These are phyloP conservation scores for Boeremia lycopersici DNA, from an alignment of 2,329 filamentous ascomycete genomes.

Conservation along the genomic window DNA sequence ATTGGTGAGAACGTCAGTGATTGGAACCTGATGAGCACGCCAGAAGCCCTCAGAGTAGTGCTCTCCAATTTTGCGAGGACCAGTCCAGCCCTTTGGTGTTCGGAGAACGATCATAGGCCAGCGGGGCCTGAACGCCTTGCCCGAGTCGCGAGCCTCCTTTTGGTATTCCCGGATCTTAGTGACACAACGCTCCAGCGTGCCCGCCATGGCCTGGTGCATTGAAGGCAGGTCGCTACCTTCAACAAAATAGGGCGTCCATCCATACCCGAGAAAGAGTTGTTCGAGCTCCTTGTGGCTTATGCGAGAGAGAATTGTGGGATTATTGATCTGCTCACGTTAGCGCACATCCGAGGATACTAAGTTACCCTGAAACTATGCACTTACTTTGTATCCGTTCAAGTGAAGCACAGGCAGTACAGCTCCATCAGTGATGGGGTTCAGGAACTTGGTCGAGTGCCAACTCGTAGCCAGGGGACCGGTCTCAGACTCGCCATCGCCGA, in stretches of 20 bases:
- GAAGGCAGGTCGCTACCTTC: conserved; percentile 74
- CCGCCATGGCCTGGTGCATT: conserved; percentile 84
- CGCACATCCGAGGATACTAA: background rate
- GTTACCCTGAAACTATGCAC: background rate
- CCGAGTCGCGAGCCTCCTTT: conserved; percentile 72
- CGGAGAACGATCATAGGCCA: conserved; percentile 83
- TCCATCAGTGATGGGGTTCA: conserved; percentile 78
- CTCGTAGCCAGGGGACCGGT: conserved; percentile 78
- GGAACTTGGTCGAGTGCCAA: conserved; percentile 83
- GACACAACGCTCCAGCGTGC: conserved; percentile 74
- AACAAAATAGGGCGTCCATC: conserved; percentile 81
- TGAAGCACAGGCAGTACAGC: conserved; percentile 79
- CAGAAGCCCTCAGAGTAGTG: conserved; percentile 78
- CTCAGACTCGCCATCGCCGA: conserved; percentile 82
- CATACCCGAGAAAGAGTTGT: conserved; percentile 73
- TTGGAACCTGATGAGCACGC: conserved; percentile 78
- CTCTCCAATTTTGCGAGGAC: conserved; percentile 71
- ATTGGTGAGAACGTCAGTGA: conserved; percentile 71
- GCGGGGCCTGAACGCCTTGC: conserved; percentile 70
- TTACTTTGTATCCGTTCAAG: conserved; percentile 82
- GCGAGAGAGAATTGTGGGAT: conserved; percentile 68
- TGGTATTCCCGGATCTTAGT: conserved; percentile 71
- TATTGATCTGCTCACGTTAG: conserved; percentile 33
- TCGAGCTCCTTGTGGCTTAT: conserved; percentile 76
- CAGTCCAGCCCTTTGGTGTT: conserved; percentile 81